These are phyloP conservation scores for Ceratocystis albifundus DNA, from an alignment of 2,329 filamentous ascomycete species.

Conservation along the genomic window DNA sequence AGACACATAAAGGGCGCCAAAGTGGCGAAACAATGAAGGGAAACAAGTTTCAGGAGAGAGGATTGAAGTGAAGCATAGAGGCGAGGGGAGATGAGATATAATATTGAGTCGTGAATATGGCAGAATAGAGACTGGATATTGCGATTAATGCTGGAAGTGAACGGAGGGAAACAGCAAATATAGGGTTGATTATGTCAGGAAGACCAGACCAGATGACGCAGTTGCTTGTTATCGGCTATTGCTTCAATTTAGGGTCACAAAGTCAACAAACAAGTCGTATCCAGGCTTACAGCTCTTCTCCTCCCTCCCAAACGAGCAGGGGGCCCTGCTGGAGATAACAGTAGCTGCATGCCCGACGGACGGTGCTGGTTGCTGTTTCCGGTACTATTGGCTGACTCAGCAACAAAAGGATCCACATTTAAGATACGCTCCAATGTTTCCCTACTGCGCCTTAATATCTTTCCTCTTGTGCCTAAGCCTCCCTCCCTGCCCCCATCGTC, in stretches of 20 bases:
- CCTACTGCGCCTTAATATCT: too few relatives aligned
- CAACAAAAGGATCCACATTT: background rate
- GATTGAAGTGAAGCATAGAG: background rate
- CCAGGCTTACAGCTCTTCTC: too few relatives aligned
- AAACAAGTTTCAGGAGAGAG: background rate
- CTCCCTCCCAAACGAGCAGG: too few relatives aligned
- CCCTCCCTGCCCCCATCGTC: constrained; percentile 5
- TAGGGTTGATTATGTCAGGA: too few relatives aligned
- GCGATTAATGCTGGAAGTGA: too few relatives aligned
- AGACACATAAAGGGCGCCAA: background rate
- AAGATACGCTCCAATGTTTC: background rate
- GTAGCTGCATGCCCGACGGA: too few relatives aligned
- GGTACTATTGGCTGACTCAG: background rate
- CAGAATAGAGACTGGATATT: background rate
- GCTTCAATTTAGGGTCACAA: too few relatives aligned
- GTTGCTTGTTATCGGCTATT: background rate
- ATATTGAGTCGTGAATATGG: background rate
- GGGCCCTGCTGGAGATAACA: background rate
- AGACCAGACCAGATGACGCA: background rate
- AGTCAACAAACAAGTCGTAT: too few relatives aligned
- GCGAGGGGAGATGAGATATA: background rate
- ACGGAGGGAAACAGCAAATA: background rate
- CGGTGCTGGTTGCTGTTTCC: background rate
- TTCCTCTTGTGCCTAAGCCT: too few relatives aligned
- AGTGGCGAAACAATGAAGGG: background rate